phyloP scores from a whole-genome alignment of 2,329 filamentous ascomycete genomes.

The Beauveria asiatica region DNA sequence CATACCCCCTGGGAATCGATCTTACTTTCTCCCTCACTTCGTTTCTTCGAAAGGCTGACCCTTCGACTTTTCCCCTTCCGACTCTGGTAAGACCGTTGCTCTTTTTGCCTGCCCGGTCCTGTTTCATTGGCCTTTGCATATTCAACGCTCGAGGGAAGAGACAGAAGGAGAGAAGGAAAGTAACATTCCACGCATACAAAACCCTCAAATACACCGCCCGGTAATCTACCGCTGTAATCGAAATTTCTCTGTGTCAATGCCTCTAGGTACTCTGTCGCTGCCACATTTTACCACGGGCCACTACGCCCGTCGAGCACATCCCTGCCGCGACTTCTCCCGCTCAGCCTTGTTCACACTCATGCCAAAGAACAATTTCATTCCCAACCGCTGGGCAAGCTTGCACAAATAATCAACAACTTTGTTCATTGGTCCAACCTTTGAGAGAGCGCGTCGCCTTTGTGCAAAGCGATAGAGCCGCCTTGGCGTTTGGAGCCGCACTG shows the following conservation, averaged over 20 bases:
- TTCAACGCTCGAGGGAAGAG: neutral
- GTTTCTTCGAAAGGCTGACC: neutral
- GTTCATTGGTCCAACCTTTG: neutral
- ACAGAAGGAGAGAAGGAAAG: neutral
- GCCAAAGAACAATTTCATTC: neutral
- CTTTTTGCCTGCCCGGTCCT: too few species aligned
- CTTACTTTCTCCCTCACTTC: neutral
- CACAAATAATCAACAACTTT: neutral
- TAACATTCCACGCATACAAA: neutral
- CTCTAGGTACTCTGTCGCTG: neutral
- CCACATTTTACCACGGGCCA: constrained; percentile 1
- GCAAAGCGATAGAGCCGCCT: neutral
- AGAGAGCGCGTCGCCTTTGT: neutral
- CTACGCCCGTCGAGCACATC: neutral
- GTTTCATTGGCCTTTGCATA: neutral
- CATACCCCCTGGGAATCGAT: neutral
- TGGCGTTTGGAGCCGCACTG: neutral
- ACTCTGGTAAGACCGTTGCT: neutral
- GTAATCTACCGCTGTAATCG: neutral
- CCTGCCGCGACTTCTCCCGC: neutral
- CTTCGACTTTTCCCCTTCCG: neutral
- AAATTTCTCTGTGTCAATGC: constrained; percentile 2
- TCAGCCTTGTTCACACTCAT: neutral
- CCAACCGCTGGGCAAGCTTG: neutral
- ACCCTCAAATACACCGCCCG: neutral